phyloP scores from a whole-genome alignment of 805 yeast genomes.

The Zygotorulaspora florentina region DNA sequence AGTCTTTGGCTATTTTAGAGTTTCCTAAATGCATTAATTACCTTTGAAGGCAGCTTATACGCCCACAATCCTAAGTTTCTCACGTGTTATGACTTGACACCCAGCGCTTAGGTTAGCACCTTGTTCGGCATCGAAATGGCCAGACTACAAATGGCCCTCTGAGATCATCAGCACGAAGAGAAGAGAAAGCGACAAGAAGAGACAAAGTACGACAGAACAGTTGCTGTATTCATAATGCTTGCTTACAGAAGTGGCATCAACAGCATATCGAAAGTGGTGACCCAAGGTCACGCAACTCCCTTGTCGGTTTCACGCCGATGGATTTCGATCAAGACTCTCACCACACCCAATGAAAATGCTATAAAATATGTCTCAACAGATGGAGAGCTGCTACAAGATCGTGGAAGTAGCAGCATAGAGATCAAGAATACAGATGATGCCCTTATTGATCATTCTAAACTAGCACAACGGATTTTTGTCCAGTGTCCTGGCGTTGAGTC shows the following conservation, averaged over 20 bases:
- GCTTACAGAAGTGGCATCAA: neutral
- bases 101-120: too few species aligned
- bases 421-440: conserved; percentile 33
- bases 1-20: too few species aligned
- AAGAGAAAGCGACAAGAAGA: too few species aligned
- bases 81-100: too few species aligned
- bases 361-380: conserved; percentile 51
- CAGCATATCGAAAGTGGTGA: neutral
- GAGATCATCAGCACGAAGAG: too few species aligned
- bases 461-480: conserved; percentile 55
- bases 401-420: conserved; percentile 33
- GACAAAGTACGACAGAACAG: too few species aligned
- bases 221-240: too few species aligned
- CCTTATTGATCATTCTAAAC: conserved; percentile 47
- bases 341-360: conserved; percentile 76
- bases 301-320: conserved; percentile 13
- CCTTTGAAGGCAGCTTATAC: too few species aligned
- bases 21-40: too few species aligned
- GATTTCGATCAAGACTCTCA: conserved; percentile 40
- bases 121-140: too few species aligned
- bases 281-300: neutral
- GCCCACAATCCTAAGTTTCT: too few species aligned
- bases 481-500: conserved; percentile 54
- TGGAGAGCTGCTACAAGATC: conserved; percentile 33
- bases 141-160: too few species aligned